Evolutionary conservation across 257 asterid species (phyloP).

Genomic region (Forsythia viridissima): DNA sequence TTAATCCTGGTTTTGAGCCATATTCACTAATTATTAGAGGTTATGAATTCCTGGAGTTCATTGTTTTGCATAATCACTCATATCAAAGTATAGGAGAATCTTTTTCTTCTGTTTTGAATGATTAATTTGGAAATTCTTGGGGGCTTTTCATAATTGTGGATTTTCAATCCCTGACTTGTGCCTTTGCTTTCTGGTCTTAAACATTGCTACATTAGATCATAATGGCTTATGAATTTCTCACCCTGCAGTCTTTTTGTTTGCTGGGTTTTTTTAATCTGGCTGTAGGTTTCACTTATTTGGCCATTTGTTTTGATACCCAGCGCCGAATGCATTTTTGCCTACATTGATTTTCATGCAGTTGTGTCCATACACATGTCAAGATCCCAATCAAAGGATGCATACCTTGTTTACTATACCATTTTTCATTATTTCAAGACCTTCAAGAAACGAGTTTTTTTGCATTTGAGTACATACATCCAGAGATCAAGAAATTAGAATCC

Average conservation of each 20-base stretch:
- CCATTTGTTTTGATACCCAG: not conserved
- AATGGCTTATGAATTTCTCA: not conserved
- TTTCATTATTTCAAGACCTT: not conserved
- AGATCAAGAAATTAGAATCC: not conserved
- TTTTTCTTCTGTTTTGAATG: not conserved
- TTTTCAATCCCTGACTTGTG: not conserved
- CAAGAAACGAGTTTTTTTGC: not conserved
- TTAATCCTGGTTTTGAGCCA: not conserved
- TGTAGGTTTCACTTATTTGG: not conserved
- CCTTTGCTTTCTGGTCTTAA: not conserved
- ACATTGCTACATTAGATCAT: not conserved
- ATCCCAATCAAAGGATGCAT: too few species aligned
- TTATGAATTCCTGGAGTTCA: not conserved
- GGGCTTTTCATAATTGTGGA: not conserved
- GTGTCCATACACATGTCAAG: too few species aligned
- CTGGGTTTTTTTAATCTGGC: not conserved
- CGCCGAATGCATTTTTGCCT: not conserved
- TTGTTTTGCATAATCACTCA: not conserved
- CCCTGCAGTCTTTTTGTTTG: not conserved
- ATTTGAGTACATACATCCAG: not conserved
- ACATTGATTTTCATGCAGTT: too few species aligned
- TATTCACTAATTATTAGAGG: not conserved
- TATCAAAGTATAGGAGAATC: not conserved
- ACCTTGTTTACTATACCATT: not conserved
- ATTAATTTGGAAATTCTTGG: not conserved